Conservation (phyloP, 306 rosid species). For the Casuarina glauca region DNA sequence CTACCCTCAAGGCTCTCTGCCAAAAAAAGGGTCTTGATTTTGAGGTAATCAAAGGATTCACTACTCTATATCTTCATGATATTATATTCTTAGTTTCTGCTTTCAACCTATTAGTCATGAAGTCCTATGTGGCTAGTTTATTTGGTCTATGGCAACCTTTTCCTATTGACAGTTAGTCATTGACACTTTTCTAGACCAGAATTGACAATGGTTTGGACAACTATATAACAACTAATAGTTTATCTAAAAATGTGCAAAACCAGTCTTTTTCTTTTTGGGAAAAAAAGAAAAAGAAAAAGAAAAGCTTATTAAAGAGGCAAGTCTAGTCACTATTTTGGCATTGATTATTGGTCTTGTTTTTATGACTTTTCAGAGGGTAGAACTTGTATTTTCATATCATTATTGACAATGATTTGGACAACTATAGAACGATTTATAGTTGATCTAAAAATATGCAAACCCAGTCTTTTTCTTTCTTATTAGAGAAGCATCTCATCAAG, state of each 20-base stretch:
- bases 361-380: not conserved
- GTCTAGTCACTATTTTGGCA: not conserved
- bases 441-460: no score
- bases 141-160: not conserved
- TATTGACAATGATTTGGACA: no score
- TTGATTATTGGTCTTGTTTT: not conserved
- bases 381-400: not conserved
- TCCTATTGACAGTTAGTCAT: not conserved
- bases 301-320: not conserved
- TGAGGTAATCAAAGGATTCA: slow-evolving; percentile 53
- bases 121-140: not conserved
- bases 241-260: not conserved
- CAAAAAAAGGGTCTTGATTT: slow-evolving; percentile 80
- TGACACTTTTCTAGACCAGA: not conserved
- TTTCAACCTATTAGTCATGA: slow-evolving; percentile 8
- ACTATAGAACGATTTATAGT: no score
- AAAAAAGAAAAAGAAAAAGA: no score
- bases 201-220: not conserved
- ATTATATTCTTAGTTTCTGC: slow-evolving; percentile 15
- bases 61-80: slow-evolving; percentile 10
- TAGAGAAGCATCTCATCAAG: not conserved
- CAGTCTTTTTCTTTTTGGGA: no score
- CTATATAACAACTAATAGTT: not conserved
- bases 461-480: not conserved
- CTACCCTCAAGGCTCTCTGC: slow-evolving; percentile 74